These are phyloP conservation scores for Saccharomycodes ludwigii DNA, from an alignment of 805 yeast genomes.

Conservation along the genomic window DNA sequence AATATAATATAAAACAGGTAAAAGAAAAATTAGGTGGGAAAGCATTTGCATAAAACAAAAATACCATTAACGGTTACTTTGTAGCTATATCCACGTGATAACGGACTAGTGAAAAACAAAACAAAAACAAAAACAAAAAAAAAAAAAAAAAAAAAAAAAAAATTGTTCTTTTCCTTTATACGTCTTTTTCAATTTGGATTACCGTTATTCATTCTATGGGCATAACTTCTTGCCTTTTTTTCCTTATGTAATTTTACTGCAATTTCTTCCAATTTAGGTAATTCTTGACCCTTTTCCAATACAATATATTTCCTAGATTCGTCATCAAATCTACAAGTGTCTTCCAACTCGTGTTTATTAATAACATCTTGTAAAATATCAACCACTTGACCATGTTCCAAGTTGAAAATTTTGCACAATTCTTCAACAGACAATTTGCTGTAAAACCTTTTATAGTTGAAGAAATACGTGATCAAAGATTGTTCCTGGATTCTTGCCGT, in stretches of 20 bases:
- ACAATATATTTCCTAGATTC: constrained; percentile 49
- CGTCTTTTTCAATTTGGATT: too few species aligned
- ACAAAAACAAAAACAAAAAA: too few species aligned
- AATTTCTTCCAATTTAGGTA: constrained; percentile 75
- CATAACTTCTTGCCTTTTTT: constrained; percentile 7
- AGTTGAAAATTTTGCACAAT: constrained; percentile 54
- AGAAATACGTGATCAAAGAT: constrained; percentile 86
- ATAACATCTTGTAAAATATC: constrained; percentile 66
- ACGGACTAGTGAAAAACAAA: too few species aligned
- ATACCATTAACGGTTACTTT: too few species aligned
- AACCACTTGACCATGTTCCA: constrained; percentile 41
- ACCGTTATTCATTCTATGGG: too few species aligned
- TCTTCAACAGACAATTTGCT: constrained; percentile 58
- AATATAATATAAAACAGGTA: too few species aligned
- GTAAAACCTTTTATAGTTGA: constrained; percentile 69
- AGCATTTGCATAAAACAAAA: too few species aligned
- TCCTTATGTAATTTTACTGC: constrained; percentile 56
- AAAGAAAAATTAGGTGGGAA: too few species aligned
- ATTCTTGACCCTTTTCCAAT: constrained; percentile 67
- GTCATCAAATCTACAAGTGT: constrained; percentile 51
- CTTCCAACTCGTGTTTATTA: constrained; percentile 63
- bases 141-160: too few species aligned
- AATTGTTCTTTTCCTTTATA: too few species aligned
- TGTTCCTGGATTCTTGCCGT: constrained; percentile 72
- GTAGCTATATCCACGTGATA: too few species aligned